Base-by-base conservation (phyloP, 2,329 filamentous ascomycete species). In the Aspergillus caelatus region DNA sequence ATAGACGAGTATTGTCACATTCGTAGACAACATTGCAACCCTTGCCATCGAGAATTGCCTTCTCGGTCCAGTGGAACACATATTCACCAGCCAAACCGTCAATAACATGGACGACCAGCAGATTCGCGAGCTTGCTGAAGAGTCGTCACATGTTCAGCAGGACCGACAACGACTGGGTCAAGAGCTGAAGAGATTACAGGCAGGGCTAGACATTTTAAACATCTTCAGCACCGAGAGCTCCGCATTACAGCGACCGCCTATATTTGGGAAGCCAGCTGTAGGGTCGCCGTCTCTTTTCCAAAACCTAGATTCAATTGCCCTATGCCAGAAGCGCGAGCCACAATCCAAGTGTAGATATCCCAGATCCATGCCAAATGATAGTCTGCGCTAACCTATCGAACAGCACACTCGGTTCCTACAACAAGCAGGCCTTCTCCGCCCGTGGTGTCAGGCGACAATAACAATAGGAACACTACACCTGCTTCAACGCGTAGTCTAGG, bases 31-130 rank as follows among this genome's bases (percentile, higher is more conserved):
- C 23, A 72, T 85, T 11, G 75, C 80, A 21, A 83, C 78, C n/a
- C 73, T 85, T 0, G 83, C 78, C 0, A 74, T 84, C 0, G 84
- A 86, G 66, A 81, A 80, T 36, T 84, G 81, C 52, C 77, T 86
- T 0, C 70, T 86, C 0, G 69, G 62, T 0, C 75, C 80, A 1
- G 62, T 85, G 0, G 75, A 78, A 0, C 59, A 64, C 0, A 81
- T 85, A 3, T 72, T 85, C 36, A 81, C 78, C 0, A 73, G 79
- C 1, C 72, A 71, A 0, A 70, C 67, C 0, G 76, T 84, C 1
- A 70, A 73, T 43, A 60, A 56, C 1, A 77, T 83, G 75, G 64
- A 68, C 2, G 72, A 80, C 2, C 68, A 72, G 0, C 64, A 65
- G 10, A 54, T 78, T 16, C 43, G 48, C 19, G 61, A 62, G 78